Base-by-base conservation (phyloP, 2,329 filamentous ascomycete species). In the Aspergillus calidoustus region DNA sequence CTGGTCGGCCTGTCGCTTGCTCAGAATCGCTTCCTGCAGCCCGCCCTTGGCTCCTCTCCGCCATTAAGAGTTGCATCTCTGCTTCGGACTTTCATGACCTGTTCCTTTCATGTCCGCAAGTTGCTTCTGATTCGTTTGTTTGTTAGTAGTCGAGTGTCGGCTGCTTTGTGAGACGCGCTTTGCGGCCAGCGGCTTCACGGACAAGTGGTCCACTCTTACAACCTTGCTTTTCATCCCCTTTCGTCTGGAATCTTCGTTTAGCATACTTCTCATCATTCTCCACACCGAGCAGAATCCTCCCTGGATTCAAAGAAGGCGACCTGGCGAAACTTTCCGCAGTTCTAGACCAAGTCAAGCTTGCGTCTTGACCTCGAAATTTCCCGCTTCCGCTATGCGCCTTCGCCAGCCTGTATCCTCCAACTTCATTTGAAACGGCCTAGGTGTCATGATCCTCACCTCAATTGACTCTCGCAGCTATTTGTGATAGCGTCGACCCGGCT, bases 381-480 rank as follows among this genome's bases (percentile, higher is more conserved):
- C 48, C 48, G 31, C 19, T 43, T 61, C 49, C 62, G 59, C 54
- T 44, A 66, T 66, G 63, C 63, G 65, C 59, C 59, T 52, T 54
- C 64, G 53, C 54, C 64, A 56, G 47, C 47, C 43, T 54, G 44
- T 23, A 38, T 49, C 57, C 54, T 63, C 59, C 61, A 65, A 65
- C 63, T 57, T 61, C 60, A 49, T 60, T 59, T 66, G 64, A 68
- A 68, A 64, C 63, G 48, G 49, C 44, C 47, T 54, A 61, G 53
- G 63, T 67, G 64, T 67, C 65, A 67, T 67, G 63, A 50, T 64
- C 53, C 54, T 60, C 55, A n/a, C 31, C 19, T 55, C 50, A 60
- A 60, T 56, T 54, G 54, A 54, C 54, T 23, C 54, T 61, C 46
- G 41, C 34, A 38, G 51, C 43, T 59, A 59, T 59, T 53, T 64